Evolutionary conservation across 208 protist genomes (phyloP).

Genomic region (Leishmania guyanensis): DNA sequence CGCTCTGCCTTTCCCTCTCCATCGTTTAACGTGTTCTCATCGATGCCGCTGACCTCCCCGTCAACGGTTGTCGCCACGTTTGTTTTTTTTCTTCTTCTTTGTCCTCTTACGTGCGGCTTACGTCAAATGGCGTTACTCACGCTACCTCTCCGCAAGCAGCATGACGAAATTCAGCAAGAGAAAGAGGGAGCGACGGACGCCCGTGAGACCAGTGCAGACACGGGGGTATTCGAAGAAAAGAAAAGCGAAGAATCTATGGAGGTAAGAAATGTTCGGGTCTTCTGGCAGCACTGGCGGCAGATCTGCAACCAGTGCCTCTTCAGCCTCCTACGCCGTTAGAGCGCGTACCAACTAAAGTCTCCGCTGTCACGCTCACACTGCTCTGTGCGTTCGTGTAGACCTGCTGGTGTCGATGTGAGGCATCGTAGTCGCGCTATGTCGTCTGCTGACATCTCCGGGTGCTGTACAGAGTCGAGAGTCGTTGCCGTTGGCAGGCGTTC

Average conservation of each 20-base stretch:
- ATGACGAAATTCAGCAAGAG: neutral
- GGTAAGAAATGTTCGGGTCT: neutral
- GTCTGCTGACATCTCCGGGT: neutral
- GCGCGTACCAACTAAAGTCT: neutral
- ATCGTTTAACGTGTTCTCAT: too few species aligned
- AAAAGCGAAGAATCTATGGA: neutral
- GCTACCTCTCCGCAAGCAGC: neutral
- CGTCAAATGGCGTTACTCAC: neutral
- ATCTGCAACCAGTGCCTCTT: neutral
- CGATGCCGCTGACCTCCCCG: too few species aligned
- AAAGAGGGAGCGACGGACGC: neutral
- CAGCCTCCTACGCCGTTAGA: neutral
- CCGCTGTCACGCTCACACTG: neutral
- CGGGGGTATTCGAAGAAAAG: neutral
- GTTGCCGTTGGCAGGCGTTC: neutral
- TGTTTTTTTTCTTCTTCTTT: too few species aligned
- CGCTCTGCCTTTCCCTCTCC: too few species aligned
- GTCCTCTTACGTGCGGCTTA: neutral
- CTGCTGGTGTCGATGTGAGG: neutral
- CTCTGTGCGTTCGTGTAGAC: neutral
- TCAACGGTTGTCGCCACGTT: too few species aligned
- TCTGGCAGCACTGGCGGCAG: neutral
- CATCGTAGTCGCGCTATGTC: neutral
- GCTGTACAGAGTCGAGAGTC: neutral
- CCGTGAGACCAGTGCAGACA: neutral